Conservation (phyloP, 441 rosid genomes). For the Heliophila coronopifolia region DNA sequence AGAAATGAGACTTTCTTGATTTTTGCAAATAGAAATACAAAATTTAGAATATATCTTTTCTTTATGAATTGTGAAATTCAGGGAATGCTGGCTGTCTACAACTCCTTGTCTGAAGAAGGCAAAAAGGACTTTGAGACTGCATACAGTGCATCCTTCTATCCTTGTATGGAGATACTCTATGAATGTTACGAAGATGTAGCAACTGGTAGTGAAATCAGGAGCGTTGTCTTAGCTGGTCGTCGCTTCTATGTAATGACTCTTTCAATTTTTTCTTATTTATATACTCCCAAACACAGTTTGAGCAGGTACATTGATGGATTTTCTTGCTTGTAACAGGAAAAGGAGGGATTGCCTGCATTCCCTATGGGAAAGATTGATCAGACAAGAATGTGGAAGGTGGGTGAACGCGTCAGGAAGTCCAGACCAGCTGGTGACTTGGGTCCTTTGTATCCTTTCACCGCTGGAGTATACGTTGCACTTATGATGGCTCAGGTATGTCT, state of each 20-base stretch:
- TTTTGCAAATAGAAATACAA: not conserved
- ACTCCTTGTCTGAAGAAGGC: conserved; percentile 71
- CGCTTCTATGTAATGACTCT: conserved; percentile 62
- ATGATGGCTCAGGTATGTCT: conserved; percentile 96
- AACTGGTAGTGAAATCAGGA: conserved; percentile 73
- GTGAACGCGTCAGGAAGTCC: conserved; percentile 62
- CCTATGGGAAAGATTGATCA: conserved; percentile 97
- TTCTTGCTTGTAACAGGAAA: conserved; percentile 46
- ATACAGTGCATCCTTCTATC: conserved; percentile 82
- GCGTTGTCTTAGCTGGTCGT: conserved; percentile 95
- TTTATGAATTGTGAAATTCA: conserved; percentile 24
- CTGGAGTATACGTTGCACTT: conserved; percentile 82
- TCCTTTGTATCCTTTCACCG: conserved; percentile 75
- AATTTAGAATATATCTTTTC: not conserved
- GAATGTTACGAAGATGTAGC: conserved; percentile 97
- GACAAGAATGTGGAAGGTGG: conserved; percentile 97
- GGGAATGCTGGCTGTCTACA: conserved; percentile 91
- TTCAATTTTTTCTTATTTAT: not conserved
- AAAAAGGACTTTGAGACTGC: conserved; percentile 75
- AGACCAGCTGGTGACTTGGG: conserved; percentile 80
- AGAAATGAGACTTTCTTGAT: not conserved
- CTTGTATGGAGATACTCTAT: conserved; percentile 87
- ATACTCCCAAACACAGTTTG: not conserved
- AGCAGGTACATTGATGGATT: not conserved
- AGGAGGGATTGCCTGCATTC: conserved; percentile 85